Conservation (phyloP, 2,329 filamentous ascomycete genomes). For the Aspergillus oerlinghausenensis region DNA sequence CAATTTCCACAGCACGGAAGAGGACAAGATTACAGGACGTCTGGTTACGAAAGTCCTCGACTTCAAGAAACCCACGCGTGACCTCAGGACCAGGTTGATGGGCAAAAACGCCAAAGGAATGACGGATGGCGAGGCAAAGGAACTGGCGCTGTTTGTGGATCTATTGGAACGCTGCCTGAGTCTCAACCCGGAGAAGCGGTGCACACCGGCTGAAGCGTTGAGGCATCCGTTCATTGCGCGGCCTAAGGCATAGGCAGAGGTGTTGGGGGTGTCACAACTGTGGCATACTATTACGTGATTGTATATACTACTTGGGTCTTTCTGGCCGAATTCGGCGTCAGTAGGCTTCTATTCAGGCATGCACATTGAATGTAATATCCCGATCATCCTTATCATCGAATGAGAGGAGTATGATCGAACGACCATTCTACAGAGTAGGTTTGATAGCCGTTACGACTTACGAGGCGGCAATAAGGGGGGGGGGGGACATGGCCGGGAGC, state of each 20-base stretch:
- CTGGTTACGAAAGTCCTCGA: slow-evolving; percentile 49
- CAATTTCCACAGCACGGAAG: slow-evolving; percentile 79
- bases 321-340: neutral
- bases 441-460: neutral
- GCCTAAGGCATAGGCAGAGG: slow-evolving; percentile 22
- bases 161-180: slow-evolving; percentile 82
- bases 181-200: slow-evolving; percentile 87
- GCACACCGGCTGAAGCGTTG: slow-evolving; percentile 79
- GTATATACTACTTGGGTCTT: neutral
- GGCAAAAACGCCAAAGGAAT: slow-evolving; percentile 67
- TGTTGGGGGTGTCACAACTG: neutral
- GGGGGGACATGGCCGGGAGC: neutral
- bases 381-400: neutral
- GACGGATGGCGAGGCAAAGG: slow-evolving; percentile 67
- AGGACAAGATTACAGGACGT: slow-evolving; percentile 82
- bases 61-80: slow-evolving; percentile 66
- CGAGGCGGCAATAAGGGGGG: neutral
- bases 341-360: neutral
- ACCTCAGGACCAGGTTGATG: slow-evolving; percentile 75
- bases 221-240: slow-evolving; percentile 78
- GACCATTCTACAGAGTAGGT: neutral
- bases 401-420: neutral
- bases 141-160: slow-evolving; percentile 79
- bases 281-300: slow-evolving; percentile 10
- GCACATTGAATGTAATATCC: neutral